A percentile compares a stretch with the other conserved stretches of the same genome.
Evolutionary conservation across 2,329 filamentous ascomycete species (phyloP).

Genomic region (Sporothrix pseudoabietina): DNA sequence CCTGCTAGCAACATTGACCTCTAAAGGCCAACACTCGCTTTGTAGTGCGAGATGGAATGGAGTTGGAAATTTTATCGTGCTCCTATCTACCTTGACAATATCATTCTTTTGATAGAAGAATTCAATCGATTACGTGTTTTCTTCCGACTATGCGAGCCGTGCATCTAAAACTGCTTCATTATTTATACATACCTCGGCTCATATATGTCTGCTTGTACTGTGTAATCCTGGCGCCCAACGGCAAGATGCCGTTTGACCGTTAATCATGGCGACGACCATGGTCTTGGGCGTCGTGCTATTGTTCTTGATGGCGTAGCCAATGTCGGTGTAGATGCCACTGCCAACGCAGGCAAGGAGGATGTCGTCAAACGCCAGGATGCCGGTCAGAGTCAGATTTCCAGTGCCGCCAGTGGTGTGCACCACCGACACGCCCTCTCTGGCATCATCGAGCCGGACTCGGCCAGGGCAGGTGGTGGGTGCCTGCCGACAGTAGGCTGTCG

Average conservation of each 20-base stretch:
- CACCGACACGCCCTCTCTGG: background rate
- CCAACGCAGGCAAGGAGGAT: background rate
- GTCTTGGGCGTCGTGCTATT: background rate
- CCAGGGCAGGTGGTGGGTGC: background rate
- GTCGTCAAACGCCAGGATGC: background rate
- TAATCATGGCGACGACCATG: background rate
- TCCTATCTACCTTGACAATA: no score
- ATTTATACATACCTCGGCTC: background rate
- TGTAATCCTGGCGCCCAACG: background rate
- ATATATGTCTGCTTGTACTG: background rate
- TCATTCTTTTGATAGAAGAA: no score
- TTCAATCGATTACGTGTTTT: no score
- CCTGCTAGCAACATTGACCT: conserved; percentile 47
- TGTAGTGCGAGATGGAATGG: no score
- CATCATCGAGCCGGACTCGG: background rate
- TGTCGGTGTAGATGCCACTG: background rate
- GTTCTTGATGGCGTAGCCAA: conserved; percentile 5
- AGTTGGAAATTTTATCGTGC: no score
- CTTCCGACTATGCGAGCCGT: no score
- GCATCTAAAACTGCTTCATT: no score
- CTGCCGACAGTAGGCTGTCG: background rate
- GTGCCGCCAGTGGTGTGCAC: background rate
- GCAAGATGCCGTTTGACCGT: background rate
- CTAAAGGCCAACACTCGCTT: background rate
- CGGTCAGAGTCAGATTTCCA: background rate